Percentiles rank a stretch among this genome's conserved stretches.
Conservation (phyloP, 441 rosid species). For the Eruca vesicaria region DNA sequence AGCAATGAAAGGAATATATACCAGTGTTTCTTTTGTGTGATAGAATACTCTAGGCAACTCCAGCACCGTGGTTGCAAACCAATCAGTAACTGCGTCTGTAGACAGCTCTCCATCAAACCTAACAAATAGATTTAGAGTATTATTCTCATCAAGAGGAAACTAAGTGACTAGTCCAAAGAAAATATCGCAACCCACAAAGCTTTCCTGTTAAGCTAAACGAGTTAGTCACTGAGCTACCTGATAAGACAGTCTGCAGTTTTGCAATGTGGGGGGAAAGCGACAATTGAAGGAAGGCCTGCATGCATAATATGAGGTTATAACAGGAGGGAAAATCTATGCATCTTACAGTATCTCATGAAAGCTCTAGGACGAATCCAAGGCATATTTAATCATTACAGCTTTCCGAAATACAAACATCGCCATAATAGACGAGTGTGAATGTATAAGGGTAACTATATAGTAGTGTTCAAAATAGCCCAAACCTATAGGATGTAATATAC, state of each 20-base stretch:
- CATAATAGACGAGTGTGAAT: neutral
- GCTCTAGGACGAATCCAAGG: neutral
- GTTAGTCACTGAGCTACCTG: slow-evolving; percentile 53
- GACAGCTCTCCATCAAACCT: slow-evolving; percentile 89
- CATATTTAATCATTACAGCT: neutral
- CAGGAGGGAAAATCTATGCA: slow-evolving; percentile 5
- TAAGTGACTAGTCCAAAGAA: slow-evolving; percentile 4
- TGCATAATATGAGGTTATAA: slow-evolving; percentile 37
- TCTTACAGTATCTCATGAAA: neutral
- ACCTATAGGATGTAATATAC: slow-evolving; percentile 2
- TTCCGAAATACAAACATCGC: too few relatives aligned
- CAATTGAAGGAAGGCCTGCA: slow-evolving; percentile 82
- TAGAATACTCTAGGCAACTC: slow-evolving; percentile 86
- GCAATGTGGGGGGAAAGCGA: slow-evolving; percentile 82
- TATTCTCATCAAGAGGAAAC: neutral
- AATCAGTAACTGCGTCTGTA: slow-evolving; percentile 76
- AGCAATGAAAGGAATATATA: slow-evolving; percentile 27
- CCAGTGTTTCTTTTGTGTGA: slow-evolving; percentile 88
- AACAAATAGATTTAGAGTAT: slow-evolving; percentile 11
- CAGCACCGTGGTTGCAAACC: slow-evolving; percentile 79
- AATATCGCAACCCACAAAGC: slow-evolving; percentile 1
- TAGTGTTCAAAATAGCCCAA: neutral
- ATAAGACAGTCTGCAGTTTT: slow-evolving; percentile 61
- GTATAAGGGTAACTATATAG: neutral
- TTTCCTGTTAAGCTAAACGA: neutral